Evolutionary conservation across 164 flowering plant species (phyloP).

Genomic region (Euptelea pleiosperma): DNA sequence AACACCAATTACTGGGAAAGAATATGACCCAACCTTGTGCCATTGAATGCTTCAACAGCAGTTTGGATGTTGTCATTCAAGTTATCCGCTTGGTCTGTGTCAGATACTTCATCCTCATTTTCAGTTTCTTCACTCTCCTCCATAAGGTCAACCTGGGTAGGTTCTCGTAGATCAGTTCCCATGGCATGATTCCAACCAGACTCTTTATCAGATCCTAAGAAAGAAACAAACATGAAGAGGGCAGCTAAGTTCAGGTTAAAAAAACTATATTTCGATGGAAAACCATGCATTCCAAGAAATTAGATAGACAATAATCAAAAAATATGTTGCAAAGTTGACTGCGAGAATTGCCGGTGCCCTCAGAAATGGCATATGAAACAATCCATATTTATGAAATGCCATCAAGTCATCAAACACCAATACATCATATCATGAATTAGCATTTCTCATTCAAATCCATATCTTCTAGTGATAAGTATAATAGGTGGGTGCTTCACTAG

Average conservation of each 20-base stretch:
- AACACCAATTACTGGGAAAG: conserved; percentile 1
- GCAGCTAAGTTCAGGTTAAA: background rate
- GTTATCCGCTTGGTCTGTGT: conserved; percentile 32
- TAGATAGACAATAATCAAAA: background rate
- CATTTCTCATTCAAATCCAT: background rate
- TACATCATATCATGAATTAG: background rate
- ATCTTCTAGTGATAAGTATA: background rate
- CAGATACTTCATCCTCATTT: conserved; percentile 31
- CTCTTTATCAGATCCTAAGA: conserved; percentile 30
- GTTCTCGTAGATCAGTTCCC: conserved; percentile 13
- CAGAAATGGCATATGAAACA: background rate
- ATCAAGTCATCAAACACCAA: background rate
- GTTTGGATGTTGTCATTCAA: conserved; percentile 12
- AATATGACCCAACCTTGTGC: conserved; percentile 27
- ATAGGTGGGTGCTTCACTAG: background rate
- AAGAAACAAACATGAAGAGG: conserved; percentile 1
- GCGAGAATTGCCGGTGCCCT: background rate
- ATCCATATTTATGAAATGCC: background rate
- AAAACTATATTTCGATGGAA: background rate
- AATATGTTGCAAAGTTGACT: background rate
- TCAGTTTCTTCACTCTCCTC: conserved; percentile 32
- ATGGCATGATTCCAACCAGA: conserved; percentile 12
- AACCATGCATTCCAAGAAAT: background rate
- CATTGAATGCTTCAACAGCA: conserved; percentile 21
- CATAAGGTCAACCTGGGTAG: conserved; percentile 9